Evolutionary conservation across 345 rosid species (phyloP), one percentile per base, ranked within the genome.

Genomic region (Psidium guajava): DNA sequence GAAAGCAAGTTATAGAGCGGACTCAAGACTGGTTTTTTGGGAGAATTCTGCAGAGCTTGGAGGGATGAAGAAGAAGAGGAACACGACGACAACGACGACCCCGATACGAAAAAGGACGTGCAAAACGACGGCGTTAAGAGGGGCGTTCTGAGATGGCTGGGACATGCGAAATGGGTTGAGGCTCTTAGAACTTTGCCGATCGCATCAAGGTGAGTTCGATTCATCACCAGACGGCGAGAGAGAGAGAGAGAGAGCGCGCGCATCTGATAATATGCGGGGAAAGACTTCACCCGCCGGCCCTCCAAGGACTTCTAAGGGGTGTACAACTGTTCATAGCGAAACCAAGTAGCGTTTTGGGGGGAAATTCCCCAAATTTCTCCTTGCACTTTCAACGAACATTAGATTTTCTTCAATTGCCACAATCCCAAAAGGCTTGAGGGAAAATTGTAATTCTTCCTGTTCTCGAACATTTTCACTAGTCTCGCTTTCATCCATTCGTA

Each of bases 1-100:
- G 98, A 94, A 81, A 93, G 94, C 83, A 95, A 85, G 85, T 89
- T 84, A 88, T 90, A 92, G 61, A 93, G 91, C 11, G 97, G 95
- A 64, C 87, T 95, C 54, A 85, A 5, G 28, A 85, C 81, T 15
- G 90, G 83, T 51, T 82, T 95, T 55, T 73, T 42, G 25, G 80
- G 80, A 36, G 80, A 69, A 69, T 20, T 36, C 47, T 86, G 55
- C 21, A 86, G 85, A 42, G 86, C 56, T 86, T 89, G 93, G 22
- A 93, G 87, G 40, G 77, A 84, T 2, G 89, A 84, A 5, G 53
- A 85, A 64, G 88, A 81, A 44, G 88, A 87, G 36, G 93, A 88
- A 36, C 36, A 15, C 52, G 81, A 40, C 56, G 52, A 21, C 16
- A 50, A 21, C 18, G 82, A 44, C 57, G 69, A 25, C 77, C 47